Percentiles rank a stretch among this genome's conserved stretches.
These are phyloP conservation scores for Colletotrichum higginsianum DNA, from an alignment of 2,329 filamentous ascomycete genomes.

Conservation along the genomic window DNA sequence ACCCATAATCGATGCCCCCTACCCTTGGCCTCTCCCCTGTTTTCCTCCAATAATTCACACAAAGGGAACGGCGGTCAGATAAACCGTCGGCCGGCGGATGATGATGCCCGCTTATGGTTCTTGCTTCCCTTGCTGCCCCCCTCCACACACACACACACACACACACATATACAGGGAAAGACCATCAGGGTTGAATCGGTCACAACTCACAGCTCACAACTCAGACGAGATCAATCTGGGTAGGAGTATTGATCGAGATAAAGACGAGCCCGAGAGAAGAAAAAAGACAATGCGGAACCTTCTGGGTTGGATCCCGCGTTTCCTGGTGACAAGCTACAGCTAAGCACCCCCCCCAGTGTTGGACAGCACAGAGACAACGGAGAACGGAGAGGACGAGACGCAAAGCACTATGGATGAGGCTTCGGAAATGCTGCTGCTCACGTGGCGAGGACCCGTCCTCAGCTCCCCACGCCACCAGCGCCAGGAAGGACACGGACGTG, in stretches of 20 bases:
- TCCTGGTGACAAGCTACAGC: no score
- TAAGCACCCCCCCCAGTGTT: background rate
- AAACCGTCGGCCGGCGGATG: no score
- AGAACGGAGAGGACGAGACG: background rate
- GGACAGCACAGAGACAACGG: conserved; percentile 3
- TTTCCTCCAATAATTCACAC: no score
- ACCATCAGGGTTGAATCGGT: conserved; percentile 10
- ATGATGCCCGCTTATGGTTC: background rate
- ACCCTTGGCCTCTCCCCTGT: no score
- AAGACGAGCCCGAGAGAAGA: conserved; percentile 3
- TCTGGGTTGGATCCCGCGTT: no score
- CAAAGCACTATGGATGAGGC: background rate
- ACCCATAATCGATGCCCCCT: no score
- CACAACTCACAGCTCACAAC: conserved; percentile 16
- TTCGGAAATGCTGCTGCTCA: conserved; percentile 17
- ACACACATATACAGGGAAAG: no score
- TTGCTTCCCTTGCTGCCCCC: background rate
- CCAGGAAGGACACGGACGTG: conserved; percentile 8
- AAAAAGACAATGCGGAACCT: background rate
- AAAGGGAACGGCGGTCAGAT: no score
- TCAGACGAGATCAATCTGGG: no score
- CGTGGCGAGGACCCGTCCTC: conserved; percentile 30
- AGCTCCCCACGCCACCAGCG: conserved; percentile 25
- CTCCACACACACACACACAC: no score
- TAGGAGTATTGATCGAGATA: background rate